Base-by-base conservation (phyloP, 2,329 filamentous ascomycete genomes). In the Nakataea oryzae region DNA sequence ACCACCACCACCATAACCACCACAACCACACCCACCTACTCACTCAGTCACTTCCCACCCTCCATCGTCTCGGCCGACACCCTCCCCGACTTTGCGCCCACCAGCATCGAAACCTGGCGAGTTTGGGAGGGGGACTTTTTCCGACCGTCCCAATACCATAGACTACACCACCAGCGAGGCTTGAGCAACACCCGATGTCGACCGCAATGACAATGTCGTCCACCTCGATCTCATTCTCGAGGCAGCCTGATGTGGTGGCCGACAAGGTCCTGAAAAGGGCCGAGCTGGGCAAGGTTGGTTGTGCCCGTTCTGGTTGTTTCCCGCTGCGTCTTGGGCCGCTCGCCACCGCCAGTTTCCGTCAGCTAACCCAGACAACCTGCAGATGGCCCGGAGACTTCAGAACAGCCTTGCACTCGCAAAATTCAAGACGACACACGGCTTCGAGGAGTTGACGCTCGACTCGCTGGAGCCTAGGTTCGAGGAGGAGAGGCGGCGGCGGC, bases 341-440 rank as follows among this genome's bases (percentile, higher is more conserved):
- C 34, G 34, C 50, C 30, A 50, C 28, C 29, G 26, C 65, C 63
- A 41, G n/a, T 63, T 30, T 50, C 58, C 58, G 60, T 58, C 41
- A 54, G 61, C 41, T 61, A 24, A 61, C 55, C 62, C 21, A 27
- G 8, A n/a, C 64, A 32, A 8, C 55, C n/a, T 70, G 62, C 72
- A 97, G 95, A 96, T 99, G 79, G 95, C 93, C 69, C 84, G 93
- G 73, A 90, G 89, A 71, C 81, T 99, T 62, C 92, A 97, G 78
- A 92, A 96, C 79, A 91, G 93, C 66, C 86, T 99, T 64, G 93
- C 95, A 63, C 86, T 97, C 66, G 95, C 95, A 73, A 95, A 96
- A 75, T 95, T 97, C 83, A 97, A 97, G 79, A 92, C 95, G 68
- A 92, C 96, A 76, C 89, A 96, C 78, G 93, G 93, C 73, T 96